These are phyloP conservation scores for Gaultheria prostrata DNA, from an alignment of 148 eudicot species.

Conservation along the genomic window DNA sequence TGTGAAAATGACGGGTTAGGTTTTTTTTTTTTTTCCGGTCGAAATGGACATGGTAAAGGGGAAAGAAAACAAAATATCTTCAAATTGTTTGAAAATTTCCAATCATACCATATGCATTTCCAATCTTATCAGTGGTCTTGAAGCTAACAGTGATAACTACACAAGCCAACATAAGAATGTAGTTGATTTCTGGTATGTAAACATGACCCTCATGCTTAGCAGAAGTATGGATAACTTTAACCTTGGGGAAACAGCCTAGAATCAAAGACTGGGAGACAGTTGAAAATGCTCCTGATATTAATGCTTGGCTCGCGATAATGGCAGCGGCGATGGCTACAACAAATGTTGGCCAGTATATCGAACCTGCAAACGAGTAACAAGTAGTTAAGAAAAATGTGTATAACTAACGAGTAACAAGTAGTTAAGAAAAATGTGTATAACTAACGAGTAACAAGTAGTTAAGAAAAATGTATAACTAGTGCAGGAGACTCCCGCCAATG, in stretches of 20 bases:
- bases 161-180: constrained; percentile 60
- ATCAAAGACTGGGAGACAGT: constrained; percentile 62
- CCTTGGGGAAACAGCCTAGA: constrained; percentile 70
- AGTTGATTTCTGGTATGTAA: constrained; percentile 80
- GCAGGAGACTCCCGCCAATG: not conserved
- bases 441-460: too few relatives aligned
- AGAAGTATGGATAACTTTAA: constrained; percentile 75
- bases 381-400: not conserved
- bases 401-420: not conserved
- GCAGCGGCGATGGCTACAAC: constrained; percentile 66
- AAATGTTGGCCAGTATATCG: constrained; percentile 71
- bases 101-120: constrained; percentile 68
- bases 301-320: constrained; percentile 84
- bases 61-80: not conserved
- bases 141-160: constrained; percentile 54
- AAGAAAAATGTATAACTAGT: too few relatives aligned
- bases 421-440: not conserved
- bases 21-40: not conserved
- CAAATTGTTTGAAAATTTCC: not conserved
- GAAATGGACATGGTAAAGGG: not conserved
- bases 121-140: constrained; percentile 56
- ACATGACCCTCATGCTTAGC: constrained; percentile 66
- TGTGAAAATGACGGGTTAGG: not conserved
- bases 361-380: constrained; percentile 26
- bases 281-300: constrained; percentile 68